Percentiles rank a stretch among this genome's conserved stretches.
Conservation (phyloP, 73 alveolate genomes). For the Paramecium tetraurelia region DNA sequence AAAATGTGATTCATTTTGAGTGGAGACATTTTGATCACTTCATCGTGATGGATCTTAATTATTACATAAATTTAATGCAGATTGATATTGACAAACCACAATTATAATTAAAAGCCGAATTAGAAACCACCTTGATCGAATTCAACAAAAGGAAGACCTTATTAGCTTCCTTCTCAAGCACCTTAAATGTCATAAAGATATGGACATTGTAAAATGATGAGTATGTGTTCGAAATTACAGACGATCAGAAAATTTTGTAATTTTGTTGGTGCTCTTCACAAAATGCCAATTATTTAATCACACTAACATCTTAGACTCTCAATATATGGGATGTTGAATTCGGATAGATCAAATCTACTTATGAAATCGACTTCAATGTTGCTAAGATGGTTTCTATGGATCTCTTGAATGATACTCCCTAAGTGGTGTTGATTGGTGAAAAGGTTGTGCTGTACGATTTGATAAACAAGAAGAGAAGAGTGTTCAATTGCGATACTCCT, state of each 20-base stretch:
- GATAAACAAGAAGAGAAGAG: constrained; percentile 20
- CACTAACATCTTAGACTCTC: background rate
- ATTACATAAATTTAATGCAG: background rate
- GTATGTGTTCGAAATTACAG: constrained; percentile 38
- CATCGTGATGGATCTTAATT: background rate
- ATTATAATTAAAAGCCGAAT: constrained; percentile 22
- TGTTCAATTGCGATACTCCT: background rate
- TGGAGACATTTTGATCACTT: constrained; percentile 46
- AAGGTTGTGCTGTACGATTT: background rate
- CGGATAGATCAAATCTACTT: constrained; percentile 18
- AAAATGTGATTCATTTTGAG: background rate
- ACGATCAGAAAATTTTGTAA: constrained; percentile 4
- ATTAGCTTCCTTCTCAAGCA: constrained; percentile 24
- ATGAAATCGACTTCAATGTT: background rate
- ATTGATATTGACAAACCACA: constrained; percentile 6
- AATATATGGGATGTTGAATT: constrained; percentile 52
- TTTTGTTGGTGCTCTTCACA: constrained; percentile 52
- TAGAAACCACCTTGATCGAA: constrained; percentile 7
- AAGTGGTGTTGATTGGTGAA: background rate
- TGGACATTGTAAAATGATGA: constrained; percentile 28
- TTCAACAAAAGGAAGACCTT: constrained; percentile 25
- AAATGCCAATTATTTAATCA: constrained; percentile 41
- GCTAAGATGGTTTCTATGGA: background rate
- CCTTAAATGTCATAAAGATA: background rate
- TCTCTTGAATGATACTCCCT: constrained; percentile 16